Conservation (phyloP, 768 basidiomycete species). For the Podaxis sp. region DNA sequence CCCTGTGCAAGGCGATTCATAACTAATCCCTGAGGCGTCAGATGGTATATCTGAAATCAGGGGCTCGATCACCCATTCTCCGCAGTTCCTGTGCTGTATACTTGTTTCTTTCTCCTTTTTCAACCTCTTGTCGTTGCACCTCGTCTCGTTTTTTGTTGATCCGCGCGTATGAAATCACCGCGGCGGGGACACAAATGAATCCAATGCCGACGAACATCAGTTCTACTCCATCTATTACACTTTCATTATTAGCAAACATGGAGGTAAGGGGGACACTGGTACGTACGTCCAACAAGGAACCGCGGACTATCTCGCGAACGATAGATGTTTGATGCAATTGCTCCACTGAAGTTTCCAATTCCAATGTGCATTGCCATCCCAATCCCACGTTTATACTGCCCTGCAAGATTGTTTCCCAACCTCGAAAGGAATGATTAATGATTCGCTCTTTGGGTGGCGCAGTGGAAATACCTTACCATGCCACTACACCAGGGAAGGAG, state of each 20-base stretch:
- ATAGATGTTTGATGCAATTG: slow-evolving; percentile 65
- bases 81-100: slow-evolving; percentile 37
- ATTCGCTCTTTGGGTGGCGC: not conserved
- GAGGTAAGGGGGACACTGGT: not conserved
- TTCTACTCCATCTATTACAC: slow-evolving; percentile 53
- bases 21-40: slow-evolving; percentile 11
- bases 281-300: slow-evolving; percentile 63
- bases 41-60: slow-evolving; percentile 59
- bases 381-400: slow-evolving; percentile 69
- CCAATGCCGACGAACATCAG: slow-evolving; percentile 72
- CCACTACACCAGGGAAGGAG: slow-evolving; percentile 56
- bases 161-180: slow-evolving; percentile 47
- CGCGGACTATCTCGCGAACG: slow-evolving; percentile 58
- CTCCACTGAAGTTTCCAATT: slow-evolving; percentile 65
- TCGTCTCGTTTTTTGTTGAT: slow-evolving; percentile 58
- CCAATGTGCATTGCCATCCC: slow-evolving; percentile 72
- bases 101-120: slow-evolving; percentile 31
- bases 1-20: not conserved
- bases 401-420: slow-evolving; percentile 65
- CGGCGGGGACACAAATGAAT: slow-evolving; percentile 48
- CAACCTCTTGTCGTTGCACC: slow-evolving; percentile 25
- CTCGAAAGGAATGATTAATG: slow-evolving; percentile 30
- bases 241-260: not conserved
- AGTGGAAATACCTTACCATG: slow-evolving; percentile 47
- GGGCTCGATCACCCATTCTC: slow-evolving; percentile 59